Evolutionary conservation across 2,329 filamentous ascomycete species (phyloP), one percentile per base, ranked within the genome.

Genomic region (Aspergillus ustus): DNA sequence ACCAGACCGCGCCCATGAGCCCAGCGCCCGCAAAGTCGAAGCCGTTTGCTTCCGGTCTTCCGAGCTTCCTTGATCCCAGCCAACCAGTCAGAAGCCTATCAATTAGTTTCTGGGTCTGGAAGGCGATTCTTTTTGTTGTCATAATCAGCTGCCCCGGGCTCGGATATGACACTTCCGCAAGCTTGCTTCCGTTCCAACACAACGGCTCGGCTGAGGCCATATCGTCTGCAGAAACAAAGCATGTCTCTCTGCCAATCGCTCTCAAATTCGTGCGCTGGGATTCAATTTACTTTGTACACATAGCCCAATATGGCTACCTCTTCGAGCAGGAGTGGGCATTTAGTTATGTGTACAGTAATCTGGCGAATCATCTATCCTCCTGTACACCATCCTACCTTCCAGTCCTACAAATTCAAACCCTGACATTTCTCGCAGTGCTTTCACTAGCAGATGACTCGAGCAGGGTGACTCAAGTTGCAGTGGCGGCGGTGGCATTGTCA

Each of bases 321-420:
- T 84, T 82, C 71, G 87, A 89, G 72, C 87, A 89, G 72, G 86
- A 89, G 73, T 89, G 87, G 87, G 87, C 87, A 1, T 89, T 88
- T 75, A 85, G 86, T 54, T 85, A 83, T 77, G 80, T 81, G 9
- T 84, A 84, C 62, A 80, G 84, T 11, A 76, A 72, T 60, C 56
- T 84, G 7, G 71, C 85, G 11, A 70, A 75, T 11, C 59, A 73
- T 19, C 55, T 83, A 19, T 65, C 70, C 19, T 68, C 70, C n/a
- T 70, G 76, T 79, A 75, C 34, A 63, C 60, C 40, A 22, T 20
- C 48, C 51, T 57, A 52, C 49, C n/a, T 19, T 13, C 28, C 0
- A 29, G 7, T 46, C 31, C n/a, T 17, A 28, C 17, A 51, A 51
- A 31, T 28, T 20, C 22, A n/a, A 13, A 63, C 57, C 62, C 68